Conservation (phyloP, 1,284 basidiomycete species). For the Veloboletus limbatus region DNA sequence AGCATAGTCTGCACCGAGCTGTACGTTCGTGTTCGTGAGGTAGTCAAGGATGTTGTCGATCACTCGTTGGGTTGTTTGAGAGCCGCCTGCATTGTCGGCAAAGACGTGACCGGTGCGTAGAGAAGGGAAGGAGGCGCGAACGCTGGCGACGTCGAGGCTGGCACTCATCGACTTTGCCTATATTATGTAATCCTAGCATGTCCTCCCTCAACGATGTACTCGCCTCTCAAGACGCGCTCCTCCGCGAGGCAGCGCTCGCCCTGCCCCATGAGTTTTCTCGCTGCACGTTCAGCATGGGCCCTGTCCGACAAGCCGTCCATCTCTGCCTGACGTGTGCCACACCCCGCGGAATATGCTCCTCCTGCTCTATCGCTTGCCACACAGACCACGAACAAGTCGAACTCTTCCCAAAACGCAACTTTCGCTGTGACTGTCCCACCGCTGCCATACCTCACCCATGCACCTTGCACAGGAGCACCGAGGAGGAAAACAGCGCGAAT, state of each 20-base stretch:
- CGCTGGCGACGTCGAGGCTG: constrained; percentile 50
- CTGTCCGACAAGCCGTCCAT: constrained; percentile 65
- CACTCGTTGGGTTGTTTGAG: constrained; percentile 56
- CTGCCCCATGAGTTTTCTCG: constrained; percentile 73
- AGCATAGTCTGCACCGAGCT: constrained; percentile 67
- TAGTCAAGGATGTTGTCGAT: constrained; percentile 64
- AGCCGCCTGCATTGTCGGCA: constrained; percentile 79
- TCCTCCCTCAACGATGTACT: constrained; percentile 42
- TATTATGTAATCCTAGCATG: constrained; percentile 3
- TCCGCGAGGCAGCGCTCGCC: constrained; percentile 67
- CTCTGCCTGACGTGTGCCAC: constrained; percentile 69
- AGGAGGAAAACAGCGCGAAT: constrained; percentile 58
- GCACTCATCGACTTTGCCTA: too few relatives aligned
- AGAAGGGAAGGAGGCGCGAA: constrained; percentile 61
- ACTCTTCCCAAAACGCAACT: constrained; percentile 77
- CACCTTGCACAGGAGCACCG: constrained; percentile 51
- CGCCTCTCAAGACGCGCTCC: constrained; percentile 57
- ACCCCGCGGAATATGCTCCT: constrained; percentile 60
- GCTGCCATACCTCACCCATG: constrained; percentile 54
- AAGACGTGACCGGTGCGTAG: constrained; percentile 62
- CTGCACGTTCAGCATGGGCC: constrained; percentile 66
- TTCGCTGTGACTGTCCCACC: constrained; percentile 81
- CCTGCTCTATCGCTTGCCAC: constrained; percentile 82
- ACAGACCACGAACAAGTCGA: constrained; percentile 79
- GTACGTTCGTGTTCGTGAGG: constrained; percentile 67